Conservation (phyloP, 352 stramenopile species). For the Halophytophthora batemanensis region DNA sequence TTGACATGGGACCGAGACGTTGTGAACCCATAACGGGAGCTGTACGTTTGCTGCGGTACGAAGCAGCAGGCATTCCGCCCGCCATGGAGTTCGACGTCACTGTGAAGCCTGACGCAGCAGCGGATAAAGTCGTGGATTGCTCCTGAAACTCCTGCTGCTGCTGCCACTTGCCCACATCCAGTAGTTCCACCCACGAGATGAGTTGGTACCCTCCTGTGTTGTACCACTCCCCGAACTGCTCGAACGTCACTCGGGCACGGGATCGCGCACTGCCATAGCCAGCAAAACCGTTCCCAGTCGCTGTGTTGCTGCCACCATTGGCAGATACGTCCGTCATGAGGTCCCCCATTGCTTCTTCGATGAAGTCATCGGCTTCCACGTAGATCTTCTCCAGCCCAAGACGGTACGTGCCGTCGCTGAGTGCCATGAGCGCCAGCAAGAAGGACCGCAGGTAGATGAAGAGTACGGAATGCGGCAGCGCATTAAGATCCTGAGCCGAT, state of each 20-base stretch:
- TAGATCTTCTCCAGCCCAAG: conserved; percentile 86
- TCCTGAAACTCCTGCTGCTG: conserved; percentile 74
- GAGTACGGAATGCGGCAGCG: conserved; percentile 73
- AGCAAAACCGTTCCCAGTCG: conserved; percentile 31
- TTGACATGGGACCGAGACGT: conserved; percentile 38
- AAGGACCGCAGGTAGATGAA: conserved; percentile 88
- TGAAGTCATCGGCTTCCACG: conserved; percentile 81
- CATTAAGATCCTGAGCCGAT: conserved; percentile 46
- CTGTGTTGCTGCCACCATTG: conserved; percentile 38
- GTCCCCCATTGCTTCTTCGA: conserved; percentile 83
- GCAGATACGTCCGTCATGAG: conserved; percentile 74
- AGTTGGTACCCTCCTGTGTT: conserved; percentile 79
- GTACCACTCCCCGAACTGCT: conserved; percentile 91
- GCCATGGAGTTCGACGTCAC: conserved; percentile 11
- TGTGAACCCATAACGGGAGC: conserved; percentile 52
- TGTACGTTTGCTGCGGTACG: conserved; percentile 28
- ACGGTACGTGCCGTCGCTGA: conserved; percentile 83
- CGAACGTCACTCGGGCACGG: conserved; percentile 79
- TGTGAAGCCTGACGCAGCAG: conserved; percentile 9
- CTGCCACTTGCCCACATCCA: conserved; percentile 83
- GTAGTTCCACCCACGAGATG: conserved; percentile 83
- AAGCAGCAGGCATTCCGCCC: conserved; percentile 14
- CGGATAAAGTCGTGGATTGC: conserved; percentile 29
- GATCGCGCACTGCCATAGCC: conserved; percentile 67
- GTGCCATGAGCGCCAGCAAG: conserved; percentile 76